A percentile compares a stretch with the other conserved stretches of the same genome.
These are phyloP conservation scores for Cenchrus purpureus DNA, from an alignment of 176 grass and related monocot species.

Conservation along the genomic window DNA sequence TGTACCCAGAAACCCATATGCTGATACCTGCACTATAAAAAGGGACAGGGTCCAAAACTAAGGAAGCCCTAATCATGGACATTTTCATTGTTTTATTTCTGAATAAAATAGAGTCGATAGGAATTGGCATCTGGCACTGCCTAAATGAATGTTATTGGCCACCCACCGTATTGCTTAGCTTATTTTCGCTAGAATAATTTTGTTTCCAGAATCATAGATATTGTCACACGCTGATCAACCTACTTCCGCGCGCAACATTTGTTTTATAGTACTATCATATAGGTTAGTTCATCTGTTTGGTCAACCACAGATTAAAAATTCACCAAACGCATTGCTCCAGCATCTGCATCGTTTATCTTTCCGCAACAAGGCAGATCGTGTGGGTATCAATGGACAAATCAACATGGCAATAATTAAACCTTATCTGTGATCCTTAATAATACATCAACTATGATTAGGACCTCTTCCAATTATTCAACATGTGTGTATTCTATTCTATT, in stretches of 20 bases:
- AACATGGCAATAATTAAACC: conserved; percentile 26
- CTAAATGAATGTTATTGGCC: conserved; percentile 46
- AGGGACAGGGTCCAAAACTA: conserved; percentile 41
- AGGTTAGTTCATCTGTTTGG: conserved; percentile 43
- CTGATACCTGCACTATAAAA: conserved; percentile 9
- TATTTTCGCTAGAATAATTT: conserved; percentile 19
- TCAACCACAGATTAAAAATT: conserved; percentile 56
- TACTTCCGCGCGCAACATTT: conserved; percentile 21
- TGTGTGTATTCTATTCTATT: conserved; percentile 14
- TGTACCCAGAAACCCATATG: conserved; percentile 33
- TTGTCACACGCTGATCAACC: conserved; percentile 16
- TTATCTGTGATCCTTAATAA: conserved; percentile 43
- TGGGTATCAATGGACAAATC: conserved; percentile 38
- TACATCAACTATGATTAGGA: conserved; percentile 30
- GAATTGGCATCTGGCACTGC: conserved; percentile 29
- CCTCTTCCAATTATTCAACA: conserved; percentile 30
- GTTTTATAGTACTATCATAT: conserved; percentile 28
- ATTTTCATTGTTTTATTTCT: conserved; percentile 33
- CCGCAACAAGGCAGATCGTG: conserved; percentile 25
- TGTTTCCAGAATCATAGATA: conserved; percentile 47
- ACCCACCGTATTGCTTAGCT: conserved; percentile 33
- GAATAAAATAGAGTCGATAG: conserved; percentile 27
- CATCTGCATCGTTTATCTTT: conserved; percentile 37
- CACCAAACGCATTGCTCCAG: conserved; percentile 48
- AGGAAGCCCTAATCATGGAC: conserved; percentile 34